Percentiles rank a stretch among this genome's conserved stretches.
Conservation (phyloP, 495 filamentous ascomycete genomes). For the Neurospora sp. region DNA sequence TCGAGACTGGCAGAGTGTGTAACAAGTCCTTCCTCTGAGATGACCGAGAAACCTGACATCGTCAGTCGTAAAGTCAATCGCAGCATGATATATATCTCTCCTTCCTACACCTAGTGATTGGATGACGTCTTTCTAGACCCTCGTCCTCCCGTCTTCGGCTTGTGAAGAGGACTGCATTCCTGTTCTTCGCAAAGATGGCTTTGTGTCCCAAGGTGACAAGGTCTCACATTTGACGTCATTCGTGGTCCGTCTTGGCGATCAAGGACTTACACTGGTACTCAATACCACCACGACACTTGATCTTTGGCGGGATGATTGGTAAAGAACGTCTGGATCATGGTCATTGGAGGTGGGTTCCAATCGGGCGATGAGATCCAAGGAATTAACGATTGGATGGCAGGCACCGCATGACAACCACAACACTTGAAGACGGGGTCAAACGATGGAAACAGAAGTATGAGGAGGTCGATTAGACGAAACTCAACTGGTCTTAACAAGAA, state of each 20-base stretch:
- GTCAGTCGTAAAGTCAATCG: too few relatives aligned
- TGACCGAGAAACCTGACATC: too few relatives aligned
- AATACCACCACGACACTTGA: background rate
- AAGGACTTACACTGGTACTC: background rate
- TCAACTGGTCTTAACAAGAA: background rate
- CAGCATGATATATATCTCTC: background rate
- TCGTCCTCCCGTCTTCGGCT: background rate
- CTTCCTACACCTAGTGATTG: background rate
- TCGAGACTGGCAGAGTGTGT: too few relatives aligned
- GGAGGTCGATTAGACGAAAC: background rate
- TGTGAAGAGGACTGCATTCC: background rate
- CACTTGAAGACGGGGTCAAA: background rate
- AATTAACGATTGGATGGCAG: background rate
- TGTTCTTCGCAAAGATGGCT: background rate
- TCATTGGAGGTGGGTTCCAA: background rate
- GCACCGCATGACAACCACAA: background rate
- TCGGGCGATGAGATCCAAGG: background rate
- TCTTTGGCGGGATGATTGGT: background rate
- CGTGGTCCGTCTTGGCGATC: background rate
- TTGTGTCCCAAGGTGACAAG: background rate
- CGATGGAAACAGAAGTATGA: background rate
- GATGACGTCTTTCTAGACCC: background rate
- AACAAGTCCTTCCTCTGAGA: too few relatives aligned
- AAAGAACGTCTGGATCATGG: background rate
- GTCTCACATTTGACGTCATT: background rate